Evolutionary conservation across 352 stramenopile genomes (phyloP), one percentile per base, ranked within the genome.

Genomic region (Pythium vanterpoolii): DNA sequence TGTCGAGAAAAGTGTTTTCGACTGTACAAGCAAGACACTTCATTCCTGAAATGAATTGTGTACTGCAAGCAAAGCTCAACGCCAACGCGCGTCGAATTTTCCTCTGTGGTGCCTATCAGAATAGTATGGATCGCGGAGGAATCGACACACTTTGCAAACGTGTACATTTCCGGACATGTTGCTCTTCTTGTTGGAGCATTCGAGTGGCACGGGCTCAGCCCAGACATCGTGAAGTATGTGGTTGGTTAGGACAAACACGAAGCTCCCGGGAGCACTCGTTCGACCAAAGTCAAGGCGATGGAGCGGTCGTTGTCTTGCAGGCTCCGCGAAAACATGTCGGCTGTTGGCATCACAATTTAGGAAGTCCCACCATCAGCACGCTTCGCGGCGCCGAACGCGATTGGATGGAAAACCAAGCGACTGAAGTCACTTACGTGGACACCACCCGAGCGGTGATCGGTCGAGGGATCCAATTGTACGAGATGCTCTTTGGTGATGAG

Each of bases 401-500:
- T 13, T 36, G 23, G 21, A 14, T 34, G 4, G 30, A 63, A 27
- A 26, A 28, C 9, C 16, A 43, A 10, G 47, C n/a, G 45, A 49
- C 28, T 21, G 56, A 63, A 46, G 44, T 34, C 13, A 36, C 19
- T n/a, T 63, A 63, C 42, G 14, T 56, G 16, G 46, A 36, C n/a
- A 38, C 16, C 5, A 63, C 56, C 0, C 45, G 56, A 19, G 56
- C 56, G 6, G 44, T 63, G 30, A 42, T 63, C 14, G 46, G 45
- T 27, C n/a, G 16, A 3, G 56, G 56, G 4, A 56, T 63, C 21
- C 26, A 42, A 19, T 45, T 63, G 9, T 5, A 49, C 10, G 31
- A 63, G 44, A 18, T 63, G 21, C 27, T 63, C 3, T 63, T 56
- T 19, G 56, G 13, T 10, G 30, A 56, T 19, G 56, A 63, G 33